These are phyloP conservation scores for Microcera coccophila DNA, from an alignment of 2,329 filamentous ascomycete species.

Conservation along the genomic window DNA sequence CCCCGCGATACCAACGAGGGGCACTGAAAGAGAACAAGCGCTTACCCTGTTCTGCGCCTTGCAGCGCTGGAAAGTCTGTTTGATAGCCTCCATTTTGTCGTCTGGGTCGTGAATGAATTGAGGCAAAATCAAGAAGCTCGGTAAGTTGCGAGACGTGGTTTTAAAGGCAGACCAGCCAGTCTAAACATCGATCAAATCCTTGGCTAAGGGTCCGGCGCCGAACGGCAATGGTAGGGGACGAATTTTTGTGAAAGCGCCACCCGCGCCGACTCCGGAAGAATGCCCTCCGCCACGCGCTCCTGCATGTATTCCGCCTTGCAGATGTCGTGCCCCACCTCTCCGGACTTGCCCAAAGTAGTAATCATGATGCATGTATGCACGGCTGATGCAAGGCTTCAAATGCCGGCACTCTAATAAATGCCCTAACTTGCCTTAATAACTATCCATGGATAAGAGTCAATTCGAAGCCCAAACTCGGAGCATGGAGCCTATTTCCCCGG, in stretches of 20 bases:
- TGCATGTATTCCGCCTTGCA: constrained; percentile 25
- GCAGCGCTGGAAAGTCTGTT: constrained; percentile 57
- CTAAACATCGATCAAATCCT: background rate
- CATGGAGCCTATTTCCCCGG: too few species aligned
- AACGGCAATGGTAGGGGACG: constrained; percentile 6
- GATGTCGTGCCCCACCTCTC: constrained; percentile 13
- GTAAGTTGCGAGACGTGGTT: too few species aligned
- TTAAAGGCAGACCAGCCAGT: too few species aligned
- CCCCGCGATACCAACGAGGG: constrained; percentile 20
- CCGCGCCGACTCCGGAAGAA: constrained; percentile 25
- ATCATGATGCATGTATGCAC: constrained; percentile 2
- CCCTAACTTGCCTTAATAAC: too few species aligned
- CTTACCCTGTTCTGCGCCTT: constrained; percentile 57
- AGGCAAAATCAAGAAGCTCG: too few species aligned
- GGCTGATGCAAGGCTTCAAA: background rate
- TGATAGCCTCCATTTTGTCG: constrained; percentile 52
- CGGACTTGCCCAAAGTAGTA: constrained; percentile 30
- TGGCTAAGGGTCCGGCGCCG: too few species aligned
- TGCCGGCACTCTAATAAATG: too few species aligned
- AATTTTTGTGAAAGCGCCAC: constrained; percentile 20
- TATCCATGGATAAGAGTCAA: too few species aligned
- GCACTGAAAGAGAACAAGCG: constrained; percentile 15
- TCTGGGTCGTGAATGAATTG: background rate
- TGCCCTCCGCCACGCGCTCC: constrained; percentile 27
- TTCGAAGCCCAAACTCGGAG: too few species aligned